Percentiles rank a stretch among this genome's conserved stretches.
Evolutionary conservation across 306 rosid genomes (phyloP).

Genomic region (Quillaja saponaria): DNA sequence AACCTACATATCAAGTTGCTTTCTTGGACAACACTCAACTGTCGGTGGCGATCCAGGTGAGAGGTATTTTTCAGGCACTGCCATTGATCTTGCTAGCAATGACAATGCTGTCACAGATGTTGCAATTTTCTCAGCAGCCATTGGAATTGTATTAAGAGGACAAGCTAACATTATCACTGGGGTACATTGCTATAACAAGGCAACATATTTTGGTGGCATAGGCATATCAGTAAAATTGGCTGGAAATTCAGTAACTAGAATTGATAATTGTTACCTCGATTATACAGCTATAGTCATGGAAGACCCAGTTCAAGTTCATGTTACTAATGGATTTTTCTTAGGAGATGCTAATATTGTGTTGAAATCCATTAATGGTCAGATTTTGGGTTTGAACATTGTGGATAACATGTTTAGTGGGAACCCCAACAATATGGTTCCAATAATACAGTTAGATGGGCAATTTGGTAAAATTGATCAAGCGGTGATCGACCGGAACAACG

Average conservation of each 20-base stretch:
- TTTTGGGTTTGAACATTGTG: conserved; percentile 59
- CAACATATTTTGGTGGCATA: conserved; percentile 58
- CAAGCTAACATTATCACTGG: conserved; percentile 68
- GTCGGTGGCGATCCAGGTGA: conserved; percentile 55
- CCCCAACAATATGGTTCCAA: conserved; percentile 45
- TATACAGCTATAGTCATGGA: conserved; percentile 64
- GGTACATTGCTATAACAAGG: conserved; percentile 69
- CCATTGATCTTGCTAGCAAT: conserved; percentile 49
- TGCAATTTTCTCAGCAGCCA: conserved; percentile 52
- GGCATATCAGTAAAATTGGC: conserved; percentile 60
- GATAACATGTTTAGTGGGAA: conserved; percentile 60
- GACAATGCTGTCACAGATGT: conserved; percentile 52
- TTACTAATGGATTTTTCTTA: conserved; percentile 62
- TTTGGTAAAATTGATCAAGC: conserved; percentile 57
- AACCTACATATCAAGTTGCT: conserved; percentile 56
- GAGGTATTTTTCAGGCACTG: conserved; percentile 44
- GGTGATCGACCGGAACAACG: conserved; percentile 64
- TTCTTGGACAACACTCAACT: conserved; percentile 66
- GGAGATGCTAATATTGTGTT: conserved; percentile 62
- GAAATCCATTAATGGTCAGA: conserved; percentile 50
- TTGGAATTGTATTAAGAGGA: conserved; percentile 61
- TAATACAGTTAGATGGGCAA: conserved; percentile 52
- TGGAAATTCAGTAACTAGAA: conserved; percentile 61
- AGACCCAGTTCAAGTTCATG: conserved; percentile 77
- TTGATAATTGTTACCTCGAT: conserved; percentile 67